Evolutionary conservation across 805 yeast genomes (phyloP).

Genomic region (Metschnikowia aberdeeniae): DNA sequence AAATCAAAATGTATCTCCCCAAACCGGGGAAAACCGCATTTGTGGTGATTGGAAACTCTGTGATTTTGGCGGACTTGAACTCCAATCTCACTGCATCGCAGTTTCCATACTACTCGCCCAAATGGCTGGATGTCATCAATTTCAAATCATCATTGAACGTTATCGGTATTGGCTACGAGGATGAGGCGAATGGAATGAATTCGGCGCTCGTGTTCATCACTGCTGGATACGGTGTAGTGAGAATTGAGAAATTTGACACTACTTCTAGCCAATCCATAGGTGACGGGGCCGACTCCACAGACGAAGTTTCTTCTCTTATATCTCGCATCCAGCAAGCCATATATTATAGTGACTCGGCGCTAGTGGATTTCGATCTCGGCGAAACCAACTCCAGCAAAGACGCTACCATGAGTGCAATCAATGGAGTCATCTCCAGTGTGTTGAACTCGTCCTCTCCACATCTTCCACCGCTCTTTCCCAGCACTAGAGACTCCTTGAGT

Average conservation of each 20-base stretch:
- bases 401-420: slow-evolving; percentile 35
- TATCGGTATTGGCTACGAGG: slow-evolving; percentile 58
- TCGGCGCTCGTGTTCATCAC: slow-evolving; percentile 49
- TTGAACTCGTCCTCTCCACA: slow-evolving; percentile 52
- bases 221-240: slow-evolving; percentile 55
- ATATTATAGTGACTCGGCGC: slow-evolving; percentile 50
- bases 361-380: slow-evolving; percentile 47
- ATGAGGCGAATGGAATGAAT: slow-evolving; percentile 28
- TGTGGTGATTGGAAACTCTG: slow-evolving; percentile 53
- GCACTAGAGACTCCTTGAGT: slow-evolving; percentile 48
- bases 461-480: slow-evolving; percentile 50
- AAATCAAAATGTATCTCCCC: slow-evolving; percentile 55
- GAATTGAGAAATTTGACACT: slow-evolving; percentile 47
- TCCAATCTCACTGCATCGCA: slow-evolving; percentile 23
- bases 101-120: slow-evolving; percentile 34
- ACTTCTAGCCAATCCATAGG: slow-evolving; percentile 9
- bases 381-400: slow-evolving; percentile 21
- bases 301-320: slow-evolving; percentile 43
- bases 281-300: slow-evolving; percentile 19
- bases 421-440: slow-evolving; percentile 51
- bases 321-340: slow-evolving; percentile 84
- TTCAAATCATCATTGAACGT: slow-evolving; percentile 51
- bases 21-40: slow-evolving; percentile 57
- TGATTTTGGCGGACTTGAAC: slow-evolving; percentile 63
- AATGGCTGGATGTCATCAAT: slow-evolving; percentile 80